Evolutionary conservation across 176 grass and related monocot genomes (phyloP).

Genomic region (Phyllostachys edulis): DNA sequence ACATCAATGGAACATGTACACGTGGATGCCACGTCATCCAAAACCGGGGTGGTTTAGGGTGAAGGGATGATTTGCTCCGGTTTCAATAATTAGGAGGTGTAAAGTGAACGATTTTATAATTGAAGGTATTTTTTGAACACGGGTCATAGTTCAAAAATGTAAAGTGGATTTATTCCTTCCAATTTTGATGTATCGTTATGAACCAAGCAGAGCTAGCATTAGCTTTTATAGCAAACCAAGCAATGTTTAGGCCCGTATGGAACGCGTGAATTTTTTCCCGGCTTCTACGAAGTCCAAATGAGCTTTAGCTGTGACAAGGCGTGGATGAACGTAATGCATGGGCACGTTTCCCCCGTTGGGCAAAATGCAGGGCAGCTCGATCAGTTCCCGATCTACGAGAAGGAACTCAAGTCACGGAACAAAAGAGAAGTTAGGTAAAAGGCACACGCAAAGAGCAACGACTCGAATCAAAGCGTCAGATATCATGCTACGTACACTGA

Average conservation of each 20-base stretch:
- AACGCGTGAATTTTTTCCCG: too few relatives aligned
- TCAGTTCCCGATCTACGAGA: neutral
- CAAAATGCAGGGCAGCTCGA: neutral
- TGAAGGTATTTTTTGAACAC: too few relatives aligned
- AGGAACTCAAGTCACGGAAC: neutral
- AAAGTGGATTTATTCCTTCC: too few relatives aligned
- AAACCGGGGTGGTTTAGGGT: too few relatives aligned
- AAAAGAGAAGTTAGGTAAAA: neutral
- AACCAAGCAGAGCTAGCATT: neutral
- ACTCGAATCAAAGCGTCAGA: conserved; percentile 9
- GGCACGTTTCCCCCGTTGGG: neutral
- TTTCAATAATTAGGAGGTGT: too few relatives aligned
- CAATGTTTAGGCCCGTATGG: neutral
- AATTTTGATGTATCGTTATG: too few relatives aligned
- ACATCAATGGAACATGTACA: too few relatives aligned
- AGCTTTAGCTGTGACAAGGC: neutral
- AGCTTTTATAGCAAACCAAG: neutral
- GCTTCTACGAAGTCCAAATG: too few relatives aligned
- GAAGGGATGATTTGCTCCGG: too few relatives aligned
- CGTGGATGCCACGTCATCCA: too few relatives aligned
- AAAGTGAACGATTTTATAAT: too few relatives aligned
- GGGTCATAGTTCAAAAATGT: too few relatives aligned
- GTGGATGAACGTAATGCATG: neutral
- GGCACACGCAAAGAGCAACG: conserved; percentile 3
- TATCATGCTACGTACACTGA: neutral